Conservation (phyloP, 768 basidiomycete genomes). For the Phaffia australis region DNA sequence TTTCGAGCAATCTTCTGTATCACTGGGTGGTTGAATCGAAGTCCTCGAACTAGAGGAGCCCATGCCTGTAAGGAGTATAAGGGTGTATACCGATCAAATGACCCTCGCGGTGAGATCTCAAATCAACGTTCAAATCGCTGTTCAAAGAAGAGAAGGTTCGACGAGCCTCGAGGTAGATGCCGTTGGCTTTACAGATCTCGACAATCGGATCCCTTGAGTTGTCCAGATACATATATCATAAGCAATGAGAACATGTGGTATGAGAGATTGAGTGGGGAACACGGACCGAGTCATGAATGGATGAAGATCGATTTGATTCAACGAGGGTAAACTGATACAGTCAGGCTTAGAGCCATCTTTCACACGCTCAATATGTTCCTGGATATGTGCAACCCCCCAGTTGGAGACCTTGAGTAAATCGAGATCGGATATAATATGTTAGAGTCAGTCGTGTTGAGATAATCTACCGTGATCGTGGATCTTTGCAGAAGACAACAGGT, state of each 20-base stretch:
- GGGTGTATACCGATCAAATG: too few species aligned
- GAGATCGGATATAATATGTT: background rate
- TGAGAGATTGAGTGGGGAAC: too few species aligned
- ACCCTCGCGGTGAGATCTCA: background rate
- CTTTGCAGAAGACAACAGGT: background rate
- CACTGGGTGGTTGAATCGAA: constrained; percentile 52
- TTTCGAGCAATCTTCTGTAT: constrained; percentile 46
- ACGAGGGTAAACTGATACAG: constrained; percentile 41
- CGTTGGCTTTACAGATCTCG: constrained; percentile 48
- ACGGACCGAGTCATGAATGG: constrained; percentile 53
- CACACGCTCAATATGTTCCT: constrained; percentile 42
- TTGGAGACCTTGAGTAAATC: constrained; percentile 28
- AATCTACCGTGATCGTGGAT: background rate
- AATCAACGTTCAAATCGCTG: background rate
- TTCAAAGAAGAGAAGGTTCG: background rate
- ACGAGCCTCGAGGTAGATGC: constrained; percentile 54
- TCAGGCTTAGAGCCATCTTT: constrained; percentile 40
- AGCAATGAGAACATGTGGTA: background rate
- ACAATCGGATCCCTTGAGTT: constrained; percentile 47
- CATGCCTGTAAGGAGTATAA: constrained; percentile 51
- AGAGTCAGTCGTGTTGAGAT: background rate
- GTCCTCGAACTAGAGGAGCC: constrained; percentile 58
- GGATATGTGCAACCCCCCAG: constrained; percentile 49
- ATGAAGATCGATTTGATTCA: constrained; percentile 55
- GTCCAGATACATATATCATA: background rate